Percentiles rank a stretch among this genome's conserved stretches.
phyloP scores from a whole-genome alignment of 441 rosid species.

The Erodium moschatum region DNA sequence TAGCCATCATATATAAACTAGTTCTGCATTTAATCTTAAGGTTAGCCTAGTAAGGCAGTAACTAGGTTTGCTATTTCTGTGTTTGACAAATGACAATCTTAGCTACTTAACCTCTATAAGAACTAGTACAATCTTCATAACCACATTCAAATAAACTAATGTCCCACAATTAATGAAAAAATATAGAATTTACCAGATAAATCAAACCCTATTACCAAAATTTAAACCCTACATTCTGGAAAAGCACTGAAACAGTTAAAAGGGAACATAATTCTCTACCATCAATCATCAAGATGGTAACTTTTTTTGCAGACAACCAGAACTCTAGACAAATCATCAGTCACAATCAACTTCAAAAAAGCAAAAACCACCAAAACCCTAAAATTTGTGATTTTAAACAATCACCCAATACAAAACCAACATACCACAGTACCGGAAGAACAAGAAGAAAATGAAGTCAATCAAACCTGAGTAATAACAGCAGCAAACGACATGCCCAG shows the following conservation, averaged over 20 bases:
- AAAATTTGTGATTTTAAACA: slow-evolving; percentile 10
- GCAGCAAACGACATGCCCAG: slow-evolving; percentile 94
- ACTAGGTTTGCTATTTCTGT: neutral
- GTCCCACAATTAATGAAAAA: neutral
- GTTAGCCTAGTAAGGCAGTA: neutral
- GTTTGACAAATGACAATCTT: neutral
- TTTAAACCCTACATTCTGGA: neutral
- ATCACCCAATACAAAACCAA: slow-evolving; percentile 5
- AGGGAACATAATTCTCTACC: slow-evolving; percentile 1
- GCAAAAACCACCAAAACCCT: slow-evolving; percentile 14
- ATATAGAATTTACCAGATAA: neutral
- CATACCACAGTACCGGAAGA: neutral
- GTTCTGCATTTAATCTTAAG: neutral
- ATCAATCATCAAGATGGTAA: slow-evolving; percentile 4
- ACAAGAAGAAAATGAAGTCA: slow-evolving; percentile 22
- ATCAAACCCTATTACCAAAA: neutral
- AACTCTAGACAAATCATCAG: neutral
- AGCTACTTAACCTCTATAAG: neutral
- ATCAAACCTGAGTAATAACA: slow-evolving; percentile 67
- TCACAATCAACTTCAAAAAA: slow-evolving; percentile 13
- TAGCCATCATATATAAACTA: neutral
- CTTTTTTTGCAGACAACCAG: neutral
- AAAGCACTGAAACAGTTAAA: slow-evolving; percentile 6
- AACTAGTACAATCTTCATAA: neutral
- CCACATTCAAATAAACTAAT: neutral